These are phyloP conservation scores for Saccharomyces hybrid DNA, from an alignment of 1,139 yeast species.

Conservation along the genomic window DNA sequence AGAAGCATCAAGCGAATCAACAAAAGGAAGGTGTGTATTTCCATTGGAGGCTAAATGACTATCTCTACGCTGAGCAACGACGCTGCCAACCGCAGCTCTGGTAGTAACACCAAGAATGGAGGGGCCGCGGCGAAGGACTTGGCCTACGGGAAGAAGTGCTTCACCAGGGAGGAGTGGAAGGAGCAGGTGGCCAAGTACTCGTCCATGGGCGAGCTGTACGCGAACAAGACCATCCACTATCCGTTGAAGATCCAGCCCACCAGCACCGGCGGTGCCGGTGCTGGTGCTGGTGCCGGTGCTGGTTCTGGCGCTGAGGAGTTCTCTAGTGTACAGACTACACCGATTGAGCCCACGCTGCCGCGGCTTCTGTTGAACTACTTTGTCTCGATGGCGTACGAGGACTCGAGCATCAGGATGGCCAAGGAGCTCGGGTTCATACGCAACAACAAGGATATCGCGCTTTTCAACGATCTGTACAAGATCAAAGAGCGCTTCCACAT, in stretches of 20 bases:
- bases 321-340: slow-evolving; percentile 1
- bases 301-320: neutral
- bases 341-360: slow-evolving; percentile 22
- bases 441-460: slow-evolving; percentile 22
- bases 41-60: neutral
- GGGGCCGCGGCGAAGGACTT: neutral
- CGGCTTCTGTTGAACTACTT: slow-evolving; percentile 27
- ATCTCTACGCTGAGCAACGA: neutral
- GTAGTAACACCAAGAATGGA: neutral
- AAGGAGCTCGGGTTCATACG: slow-evolving; percentile 23
- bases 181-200: slow-evolving; percentile 20
- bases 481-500: slow-evolving; percentile 25
- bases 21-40: neutral
- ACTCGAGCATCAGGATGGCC: slow-evolving; percentile 28
- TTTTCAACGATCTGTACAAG: slow-evolving; percentile 24
- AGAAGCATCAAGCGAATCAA: neutral
- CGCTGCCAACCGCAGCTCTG: neutral
- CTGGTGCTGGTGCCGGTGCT: neutral
- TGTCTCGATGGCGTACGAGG: slow-evolving; percentile 28
- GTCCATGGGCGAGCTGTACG: slow-evolving; percentile 8
- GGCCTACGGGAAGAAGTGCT: slow-evolving; percentile 20
- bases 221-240: slow-evolving; percentile 1
- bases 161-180: slow-evolving; percentile 24
- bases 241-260: neutral
- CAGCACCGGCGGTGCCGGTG: neutral